These are phyloP conservation scores for Aspergillus neoniger DNA, from an alignment of 2,329 filamentous ascomycete species.

Conservation along the genomic window DNA sequence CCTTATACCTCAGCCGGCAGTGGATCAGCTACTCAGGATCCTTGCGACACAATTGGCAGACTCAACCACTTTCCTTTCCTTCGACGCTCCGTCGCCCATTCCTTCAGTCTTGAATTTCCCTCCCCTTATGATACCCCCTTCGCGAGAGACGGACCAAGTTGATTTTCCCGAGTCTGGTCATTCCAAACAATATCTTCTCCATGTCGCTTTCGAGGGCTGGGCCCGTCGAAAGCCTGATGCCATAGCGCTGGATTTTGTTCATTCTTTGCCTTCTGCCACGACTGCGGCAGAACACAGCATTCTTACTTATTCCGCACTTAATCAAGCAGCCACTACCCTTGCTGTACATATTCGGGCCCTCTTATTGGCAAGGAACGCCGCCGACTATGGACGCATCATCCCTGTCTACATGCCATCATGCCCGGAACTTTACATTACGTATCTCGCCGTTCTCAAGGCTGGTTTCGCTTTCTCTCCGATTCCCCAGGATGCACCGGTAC, in stretches of 20 bases:
- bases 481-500: slow-evolving; percentile 37
- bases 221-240: slow-evolving; percentile 24
- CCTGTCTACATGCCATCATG: slow-evolving; percentile 35
- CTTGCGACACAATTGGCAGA: slow-evolving; percentile 18
- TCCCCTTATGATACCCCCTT: slow-evolving; percentile 26
- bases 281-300: slow-evolving; percentile 24
- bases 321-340: slow-evolving; percentile 26
- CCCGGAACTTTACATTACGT: slow-evolving; percentile 42
- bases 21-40: slow-evolving; percentile 25
- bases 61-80: slow-evolving; percentile 14
- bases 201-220: slow-evolving; percentile 31
- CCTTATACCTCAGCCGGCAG: slow-evolving; percentile 22
- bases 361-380: slow-evolving; percentile 1
- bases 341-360: slow-evolving; percentile 22
- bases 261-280: slow-evolving; percentile 23
- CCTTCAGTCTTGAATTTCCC: slow-evolving; percentile 32
- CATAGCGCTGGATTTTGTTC: slow-evolving; percentile 32
- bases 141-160: slow-evolving; percentile 8
- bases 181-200: slow-evolving; percentile 23
- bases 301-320: slow-evolving; percentile 28
- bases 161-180: slow-evolving; percentile 3
- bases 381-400: slow-evolving; percentile 23
- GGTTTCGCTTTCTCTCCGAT: slow-evolving; percentile 42
- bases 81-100: slow-evolving; percentile 13
- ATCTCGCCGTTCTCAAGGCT: slow-evolving; percentile 40